Conservation (phyloP, 2,329 filamentous ascomycete genomes). For the Apiospora saccharicola region DNA sequence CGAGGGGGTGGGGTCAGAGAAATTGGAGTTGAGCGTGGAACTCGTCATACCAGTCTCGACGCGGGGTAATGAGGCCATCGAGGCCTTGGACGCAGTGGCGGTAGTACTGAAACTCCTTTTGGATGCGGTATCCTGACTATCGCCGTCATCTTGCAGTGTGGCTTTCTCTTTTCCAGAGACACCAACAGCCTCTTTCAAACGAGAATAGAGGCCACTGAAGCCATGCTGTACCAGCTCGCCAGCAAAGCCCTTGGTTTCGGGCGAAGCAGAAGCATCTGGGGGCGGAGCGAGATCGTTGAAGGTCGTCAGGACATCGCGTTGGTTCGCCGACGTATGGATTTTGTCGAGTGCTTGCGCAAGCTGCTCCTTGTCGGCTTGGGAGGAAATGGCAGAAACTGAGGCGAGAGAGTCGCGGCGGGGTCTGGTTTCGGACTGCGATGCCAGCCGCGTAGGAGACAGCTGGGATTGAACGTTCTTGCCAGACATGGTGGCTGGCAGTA, state of each 20-base stretch:
- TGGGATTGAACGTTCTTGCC: constrained; percentile 41
- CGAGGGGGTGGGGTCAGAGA: constrained; percentile 43
- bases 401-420: constrained; percentile 49
- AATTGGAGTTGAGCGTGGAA: constrained; percentile 44
- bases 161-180: constrained; percentile 59
- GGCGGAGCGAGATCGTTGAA: constrained; percentile 91
- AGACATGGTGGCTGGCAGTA: constrained; percentile 37
- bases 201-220: constrained; percentile 86
- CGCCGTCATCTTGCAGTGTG: constrained; percentile 33
- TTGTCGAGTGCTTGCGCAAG: constrained; percentile 81
- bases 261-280: constrained; percentile 61
- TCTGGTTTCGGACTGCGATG: constrained; percentile 39
- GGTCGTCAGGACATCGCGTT: constrained; percentile 83
- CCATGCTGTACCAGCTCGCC: constrained; percentile 84
- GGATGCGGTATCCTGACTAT: constrained; percentile 52
- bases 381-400: constrained; percentile 54
- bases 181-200: constrained; percentile 83
- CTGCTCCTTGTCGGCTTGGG: constrained; percentile 73
- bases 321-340: constrained; percentile 89
- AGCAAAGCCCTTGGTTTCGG: constrained; percentile 74
- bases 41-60: constrained; percentile 48
- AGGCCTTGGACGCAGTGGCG: constrained; percentile 51
- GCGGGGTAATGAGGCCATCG: constrained; percentile 50
- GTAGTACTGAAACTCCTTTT: constrained; percentile 51
- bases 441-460: constrained; percentile 45